phyloP scores from a whole-genome alignment of 2,329 filamentous ascomycete genomes.

The Beauveria bassiana region DNA sequence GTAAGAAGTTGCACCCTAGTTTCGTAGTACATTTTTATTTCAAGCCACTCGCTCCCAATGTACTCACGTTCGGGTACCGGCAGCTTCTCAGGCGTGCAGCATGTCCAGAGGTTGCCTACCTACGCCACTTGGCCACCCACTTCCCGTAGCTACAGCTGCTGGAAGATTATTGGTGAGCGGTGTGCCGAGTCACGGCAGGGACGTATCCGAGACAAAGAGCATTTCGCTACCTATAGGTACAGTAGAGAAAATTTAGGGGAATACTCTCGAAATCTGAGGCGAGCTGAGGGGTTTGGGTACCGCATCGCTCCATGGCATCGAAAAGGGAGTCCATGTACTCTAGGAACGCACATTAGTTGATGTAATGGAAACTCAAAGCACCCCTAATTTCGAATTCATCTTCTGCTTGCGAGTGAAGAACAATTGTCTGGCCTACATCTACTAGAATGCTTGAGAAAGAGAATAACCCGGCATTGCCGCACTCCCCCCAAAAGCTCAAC shows the following conservation, averaged over 20 bases:
- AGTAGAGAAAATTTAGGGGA: not conserved
- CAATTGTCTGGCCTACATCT: not conserved
- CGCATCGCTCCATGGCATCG: not conserved
- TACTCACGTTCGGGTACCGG: not conserved
- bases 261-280: not conserved
- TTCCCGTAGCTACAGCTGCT: not conserved
- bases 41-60: not conserved
- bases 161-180: not conserved
- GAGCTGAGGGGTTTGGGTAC: not conserved
- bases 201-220: not conserved
- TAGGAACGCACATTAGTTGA: not conserved
- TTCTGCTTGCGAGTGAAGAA: not conserved
- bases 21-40: not conserved
- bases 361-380: not conserved
- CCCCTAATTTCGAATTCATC: not conserved
- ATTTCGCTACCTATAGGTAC: not conserved
- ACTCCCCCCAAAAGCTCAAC: not conserved
- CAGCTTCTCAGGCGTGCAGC: not conserved
- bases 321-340: not conserved
- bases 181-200: not conserved
- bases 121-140: not conserved
- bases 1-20: not conserved
- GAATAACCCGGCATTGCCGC: not conserved
- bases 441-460: not conserved
- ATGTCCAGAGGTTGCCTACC: not conserved